Evolutionary conservation across 208 protist genomes (phyloP), one percentile per base, ranked within the genome.

Genomic region (Acanthamoeba lugdunensis): DNA sequence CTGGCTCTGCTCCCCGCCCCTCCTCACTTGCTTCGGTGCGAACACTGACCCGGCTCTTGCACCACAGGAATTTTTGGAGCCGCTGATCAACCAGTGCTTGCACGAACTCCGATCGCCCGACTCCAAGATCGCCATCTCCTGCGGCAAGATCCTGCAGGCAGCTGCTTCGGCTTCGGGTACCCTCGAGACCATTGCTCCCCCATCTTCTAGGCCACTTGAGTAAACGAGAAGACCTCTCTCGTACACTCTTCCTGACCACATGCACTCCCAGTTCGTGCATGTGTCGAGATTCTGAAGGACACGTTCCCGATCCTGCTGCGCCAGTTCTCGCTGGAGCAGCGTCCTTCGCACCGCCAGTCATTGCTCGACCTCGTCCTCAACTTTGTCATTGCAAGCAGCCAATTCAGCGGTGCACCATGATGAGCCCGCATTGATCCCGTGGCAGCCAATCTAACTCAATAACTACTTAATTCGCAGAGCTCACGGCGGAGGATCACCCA

Each of bases 51-150:
- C n/a, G 14, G 50, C 33, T 45, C 8, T 73, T 52, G 61, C 73
- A 16, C 45, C 73, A 13, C 33, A 67, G 54, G 85, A 75, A 28
- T 91, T 91, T 50, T 37, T 75, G 41, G 33, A 73, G 41, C 54
- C 85, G 16, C 85, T 75, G 11, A 91, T 75, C 85, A 91, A 75
- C 54, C 85, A 91, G n/a, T 91, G 54, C 61, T 25, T 91, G 52
- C 85, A 91, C 85, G 61, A 91, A 48, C 85, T 91, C 13, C 85
- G 85, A 14, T 75, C 54, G 3, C 85, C 85, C 13, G 85, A 91
- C 85, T 91, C 85, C 9, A 91, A 91, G 48, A 54, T 75, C 37
- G 85, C 85, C 33, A 91, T 91, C 85, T 75, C 54, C 63, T 75
- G 85, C 61, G 85, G 85, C 16, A 67, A 73, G 58, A 67, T 91